Base-by-base conservation (phyloP, 805 yeast species). In the Ogataea philodendri region DNA sequence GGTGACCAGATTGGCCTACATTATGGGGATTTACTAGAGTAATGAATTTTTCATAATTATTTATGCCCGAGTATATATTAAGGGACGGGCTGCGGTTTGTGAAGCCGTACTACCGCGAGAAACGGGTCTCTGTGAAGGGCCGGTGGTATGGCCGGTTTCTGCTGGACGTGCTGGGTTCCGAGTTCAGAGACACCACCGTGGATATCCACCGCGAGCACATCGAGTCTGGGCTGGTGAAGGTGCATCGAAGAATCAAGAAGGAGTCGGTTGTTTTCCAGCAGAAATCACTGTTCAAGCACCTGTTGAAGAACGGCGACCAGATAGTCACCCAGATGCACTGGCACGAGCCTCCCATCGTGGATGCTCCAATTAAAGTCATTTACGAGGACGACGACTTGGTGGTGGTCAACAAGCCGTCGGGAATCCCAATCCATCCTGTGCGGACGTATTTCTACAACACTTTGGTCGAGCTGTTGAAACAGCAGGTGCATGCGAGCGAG, bases 1-100 rank as follows among this genome's bases (percentile, higher is more conserved):
- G 24, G 88, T 87, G 13, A 90, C 94, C 26, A 72, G 98, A 50
- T 60, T 87, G 63, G 96, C 97, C 5, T 93, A 90, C 57, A 47
- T 86, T 15, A 57, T 88, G 42, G 96, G 97, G 7, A 73, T 93
- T 29, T 93, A 93, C 60, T 42, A 35, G 16, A 22, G 16, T 13
- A 10, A 25, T 10, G 23, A 19, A 21, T 15, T 26, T 26, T 15
- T 15, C 20, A 10, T 19, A 26, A n/a, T 19, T 17, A 26, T 17
- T 20, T 24, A 35, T 35, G 19, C 54, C 58, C n/a, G 32, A 30
- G 5, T 59, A 53, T 29, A 14, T 37, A 1, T 39, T 57, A 14
- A 41, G 42, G 20, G 52, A 59, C 38, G 72, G 71, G 0, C 48
- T 69, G 9, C 48, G 74, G 15, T 51, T 57, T 17, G 66, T 71